phyloP scores from a whole-genome alignment of 2,329 filamentous ascomycete genomes.

The Alternaria consortialis region DNA sequence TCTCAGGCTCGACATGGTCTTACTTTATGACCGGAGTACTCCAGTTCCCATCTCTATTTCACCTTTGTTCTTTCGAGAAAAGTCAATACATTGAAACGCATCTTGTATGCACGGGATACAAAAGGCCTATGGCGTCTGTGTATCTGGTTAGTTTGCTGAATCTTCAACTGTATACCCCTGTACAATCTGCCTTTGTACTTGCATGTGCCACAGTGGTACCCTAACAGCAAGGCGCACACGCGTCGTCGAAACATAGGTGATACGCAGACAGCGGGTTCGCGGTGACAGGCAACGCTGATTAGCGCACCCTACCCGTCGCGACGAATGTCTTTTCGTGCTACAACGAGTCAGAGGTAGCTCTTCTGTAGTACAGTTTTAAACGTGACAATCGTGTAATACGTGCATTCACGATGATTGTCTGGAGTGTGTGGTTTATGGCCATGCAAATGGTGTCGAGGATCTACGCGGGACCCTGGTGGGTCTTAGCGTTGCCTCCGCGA shows the following conservation, averaged over 20 bases:
- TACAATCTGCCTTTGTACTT: not conserved
- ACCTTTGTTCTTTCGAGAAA: no score
- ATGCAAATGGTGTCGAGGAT: conserved; percentile 5
- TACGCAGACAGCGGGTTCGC: conserved; percentile 19
- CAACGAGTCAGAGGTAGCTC: not conserved
- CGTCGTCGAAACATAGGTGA: conserved; percentile 13
- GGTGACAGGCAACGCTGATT: conserved; percentile 16
- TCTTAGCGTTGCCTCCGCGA: conserved; percentile 34
- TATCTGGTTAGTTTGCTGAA: not conserved
- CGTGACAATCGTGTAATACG: not conserved
- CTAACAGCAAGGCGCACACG: not conserved
- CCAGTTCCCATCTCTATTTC: no score
- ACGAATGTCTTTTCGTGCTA: not conserved
- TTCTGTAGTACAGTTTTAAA: not conserved
- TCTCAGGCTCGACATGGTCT: not conserved
- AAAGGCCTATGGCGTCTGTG: no score
- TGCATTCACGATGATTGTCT: not conserved
- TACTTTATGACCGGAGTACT: no score
- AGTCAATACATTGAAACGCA: no score
- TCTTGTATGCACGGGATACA: no score
- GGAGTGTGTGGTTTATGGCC: not conserved
- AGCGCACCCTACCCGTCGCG: conserved; percentile 1
- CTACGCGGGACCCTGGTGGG: conserved; percentile 30
- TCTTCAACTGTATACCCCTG: not conserved
- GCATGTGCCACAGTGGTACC: not conserved